Base-by-base conservation (phyloP, 257 asterid species). In the Ilex aquifolium region DNA sequence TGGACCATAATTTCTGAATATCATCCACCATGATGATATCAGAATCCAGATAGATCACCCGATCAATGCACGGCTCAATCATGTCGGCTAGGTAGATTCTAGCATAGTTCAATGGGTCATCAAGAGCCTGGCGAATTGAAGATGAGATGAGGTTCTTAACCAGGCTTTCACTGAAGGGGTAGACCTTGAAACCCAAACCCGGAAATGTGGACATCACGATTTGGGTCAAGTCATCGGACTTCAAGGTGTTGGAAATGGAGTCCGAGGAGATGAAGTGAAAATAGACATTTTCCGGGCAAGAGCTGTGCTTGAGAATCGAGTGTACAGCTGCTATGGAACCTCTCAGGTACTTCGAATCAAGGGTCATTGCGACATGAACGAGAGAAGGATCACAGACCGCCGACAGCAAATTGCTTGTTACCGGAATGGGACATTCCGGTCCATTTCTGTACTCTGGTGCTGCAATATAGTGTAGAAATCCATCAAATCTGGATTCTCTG, bases 291-390 rank as follows among this genome's bases (percentile, higher is more conserved):
- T 83, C 85, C 0, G 95, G 95, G 72, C 95, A 88, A 15, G 76
- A 70, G 2, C 83, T 15, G 70, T 85, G 87, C 54, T 59, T 73
- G 53, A 88, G 76, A 12, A 83, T 73, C 0, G 91, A 88, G 65
- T 85, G 80, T 32, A 88, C 80, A 0, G 95, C 80, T 32, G 96
- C 96, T 2, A 88, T 75, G 0, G 91, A 76, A 3, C 96, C 96
- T 44, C 92, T 61, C 32, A 83, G 57, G 75, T 88, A 88, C 12
- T 77, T 72, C 0, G 66, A 70, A 77, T 85, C 95, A n/a, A 88
- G 81, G 2, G 96, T 80, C 86, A 79, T 82, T 1, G 92, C 82
- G 2, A 85, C 64, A 61, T 83, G 96, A 14, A 83, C 46, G 16
- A 70, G 36, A 3, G 73, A 72, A 44, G 87, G 81, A 66, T 83